phyloP scores from a whole-genome alignment of 148 eudicot genomes.

The Vaccinium myrtillus region DNA sequence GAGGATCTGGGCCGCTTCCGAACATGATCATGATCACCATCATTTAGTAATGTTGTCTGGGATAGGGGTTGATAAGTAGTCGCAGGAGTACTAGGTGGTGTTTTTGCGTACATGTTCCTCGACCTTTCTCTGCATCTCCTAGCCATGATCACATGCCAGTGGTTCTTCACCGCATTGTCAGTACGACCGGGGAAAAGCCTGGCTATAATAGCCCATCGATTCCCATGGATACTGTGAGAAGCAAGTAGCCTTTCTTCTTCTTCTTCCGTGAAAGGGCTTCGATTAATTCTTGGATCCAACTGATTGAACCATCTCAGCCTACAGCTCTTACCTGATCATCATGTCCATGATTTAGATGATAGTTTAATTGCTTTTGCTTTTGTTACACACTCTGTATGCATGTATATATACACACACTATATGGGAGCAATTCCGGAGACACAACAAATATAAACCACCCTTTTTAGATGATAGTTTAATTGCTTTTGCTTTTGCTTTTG shows the following conservation, averaged over 20 bases:
- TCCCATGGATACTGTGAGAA: constrained; percentile 56
- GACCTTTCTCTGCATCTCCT: constrained; percentile 51
- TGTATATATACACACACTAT: too few species aligned
- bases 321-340: constrained; percentile 57
- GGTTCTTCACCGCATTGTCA: constrained; percentile 69
- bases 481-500: background rate
- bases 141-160: constrained; percentile 75
- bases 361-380: background rate
- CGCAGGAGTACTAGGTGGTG: background rate
- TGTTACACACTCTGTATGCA: background rate
- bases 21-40: background rate
- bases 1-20: background rate
- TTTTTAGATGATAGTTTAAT: background rate
- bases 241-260: constrained; percentile 60
- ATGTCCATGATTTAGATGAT: background rate
- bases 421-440: too few species aligned
- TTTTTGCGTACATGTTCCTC: constrained; percentile 24
- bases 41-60: background rate
- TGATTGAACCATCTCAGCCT: constrained; percentile 76
- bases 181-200: constrained; percentile 62
- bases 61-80: background rate
- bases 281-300: constrained; percentile 59
- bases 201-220: constrained; percentile 64
- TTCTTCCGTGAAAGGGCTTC: constrained; percentile 61
- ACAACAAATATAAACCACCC: too few species aligned